A percentile compares a stretch with the other conserved stretches of the same genome.
These are phyloP conservation scores for Amauroascus niger DNA, from an alignment of 2,329 filamentous ascomycete genomes.

Conservation along the genomic window DNA sequence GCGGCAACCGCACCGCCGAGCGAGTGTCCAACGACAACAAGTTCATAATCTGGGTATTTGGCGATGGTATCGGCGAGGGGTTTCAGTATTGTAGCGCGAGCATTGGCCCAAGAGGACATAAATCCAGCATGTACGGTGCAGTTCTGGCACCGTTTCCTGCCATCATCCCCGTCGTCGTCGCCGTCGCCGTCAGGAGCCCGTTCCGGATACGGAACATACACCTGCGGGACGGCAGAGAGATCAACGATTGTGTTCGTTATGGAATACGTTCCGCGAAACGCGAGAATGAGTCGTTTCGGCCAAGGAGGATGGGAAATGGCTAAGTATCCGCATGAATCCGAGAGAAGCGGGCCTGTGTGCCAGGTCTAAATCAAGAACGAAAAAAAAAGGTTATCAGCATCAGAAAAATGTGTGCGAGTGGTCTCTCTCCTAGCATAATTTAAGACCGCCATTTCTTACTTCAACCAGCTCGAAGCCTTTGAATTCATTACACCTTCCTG, in stretches of 20 bases:
- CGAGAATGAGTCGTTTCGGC: slow-evolving; percentile 61
- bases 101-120: slow-evolving; percentile 69
- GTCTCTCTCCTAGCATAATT: too few relatives aligned
- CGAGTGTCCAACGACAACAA: slow-evolving; percentile 80
- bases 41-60: slow-evolving; percentile 58
- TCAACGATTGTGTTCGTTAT: slow-evolving; percentile 85
- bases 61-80: slow-evolving; percentile 51
- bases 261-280: slow-evolving; percentile 91
- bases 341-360: slow-evolving; percentile 78
- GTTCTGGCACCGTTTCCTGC: slow-evolving; percentile 57
- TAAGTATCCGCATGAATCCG: slow-evolving; percentile 89
- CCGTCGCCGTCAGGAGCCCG: slow-evolving; percentile 25
- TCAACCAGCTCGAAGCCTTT: slow-evolving; percentile 65
- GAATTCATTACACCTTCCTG: slow-evolving; percentile 77
- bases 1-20: slow-evolving; percentile 87
- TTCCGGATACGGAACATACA: slow-evolving; percentile 74
- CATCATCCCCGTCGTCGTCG: slow-evolving; percentile 26
- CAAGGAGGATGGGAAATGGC: slow-evolving; percentile 64
- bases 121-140: slow-evolving; percentile 94
- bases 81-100: slow-evolving; percentile 59
- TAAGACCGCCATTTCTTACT: slow-evolving; percentile 28
- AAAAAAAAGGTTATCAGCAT: too few relatives aligned
- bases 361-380: slow-evolving; percentile 49
- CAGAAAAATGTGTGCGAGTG: too few relatives aligned
- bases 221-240: slow-evolving; percentile 77